Evolutionary conservation across 2,329 filamentous ascomycete genomes (phyloP).

Genomic region (Verticillium alfalfae): DNA sequence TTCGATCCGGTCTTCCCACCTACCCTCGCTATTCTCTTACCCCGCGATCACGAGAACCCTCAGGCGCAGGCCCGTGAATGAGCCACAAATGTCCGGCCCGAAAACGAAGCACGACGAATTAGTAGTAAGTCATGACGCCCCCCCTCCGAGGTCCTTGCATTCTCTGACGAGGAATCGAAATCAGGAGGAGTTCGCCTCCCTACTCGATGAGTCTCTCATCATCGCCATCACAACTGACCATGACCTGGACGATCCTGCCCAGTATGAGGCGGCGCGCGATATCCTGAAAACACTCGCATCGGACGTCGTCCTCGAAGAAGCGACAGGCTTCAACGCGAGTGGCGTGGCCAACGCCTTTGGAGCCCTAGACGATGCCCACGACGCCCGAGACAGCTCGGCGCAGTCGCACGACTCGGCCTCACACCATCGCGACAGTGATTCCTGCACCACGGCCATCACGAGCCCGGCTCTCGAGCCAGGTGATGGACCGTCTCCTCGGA

Average conservation of each 20-base stretch:
- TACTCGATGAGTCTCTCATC: conserved; percentile 73
- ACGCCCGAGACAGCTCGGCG: conserved; percentile 16
- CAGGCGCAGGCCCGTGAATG: not conserved
- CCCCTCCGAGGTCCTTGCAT: not conserved
- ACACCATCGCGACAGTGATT: conserved; percentile 20
- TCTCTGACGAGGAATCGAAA: not conserved
- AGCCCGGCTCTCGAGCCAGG: conserved; percentile 7
- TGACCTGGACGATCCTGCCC: conserved; percentile 48
- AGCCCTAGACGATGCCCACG: conserved; percentile 14
- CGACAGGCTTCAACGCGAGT: conserved; percentile 72
- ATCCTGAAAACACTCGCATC: conserved; percentile 62
- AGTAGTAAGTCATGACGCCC: not conserved
- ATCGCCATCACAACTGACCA: conserved; percentile 72
- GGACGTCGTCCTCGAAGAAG: conserved; percentile 61
- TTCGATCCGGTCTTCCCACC: not conserved
- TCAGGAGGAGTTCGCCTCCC: conserved; percentile 66
- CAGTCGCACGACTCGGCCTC: conserved; percentile 16
- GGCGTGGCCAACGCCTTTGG: conserved; percentile 50
- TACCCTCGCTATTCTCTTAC: not conserved
- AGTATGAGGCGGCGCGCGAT: conserved; percentile 49
- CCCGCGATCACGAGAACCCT: not conserved
- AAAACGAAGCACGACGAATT: not conserved
- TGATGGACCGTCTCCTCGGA: conserved; percentile 8
- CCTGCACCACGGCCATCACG: conserved; percentile 16
- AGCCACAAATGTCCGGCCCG: not conserved